These are phyloP conservation scores for rapeseed (Brassica napus) DNA, from an alignment of 345 rosid species.

Conservation along the genomic window Da-Ae NC_063444.1:6460501-6461000, in stretches of 20 bases:
- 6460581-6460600: slow-evolving; percentile 3
- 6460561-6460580: slow-evolving; percentile 9
- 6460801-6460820: background rate
- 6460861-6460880: slow-evolving; percentile 68
- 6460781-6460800: background rate
- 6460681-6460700: slow-evolving; percentile 81
- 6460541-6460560: background rate
- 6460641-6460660: slow-evolving; percentile 98
- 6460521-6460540: slow-evolving; percentile 3
- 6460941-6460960: slow-evolving; percentile 77
- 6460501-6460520: background rate
- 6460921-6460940: slow-evolving; percentile 74
- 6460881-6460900: slow-evolving; percentile 84
- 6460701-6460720: slow-evolving; percentile 77
- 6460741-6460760: slow-evolving; percentile 89
- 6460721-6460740: slow-evolving; percentile 91
- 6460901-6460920: slow-evolving; percentile 75
- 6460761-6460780: slow-evolving; percentile 19
- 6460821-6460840: background rate
- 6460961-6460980: slow-evolving; percentile 82
- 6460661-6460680: slow-evolving; percentile 99
- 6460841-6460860: slow-evolving; percentile 12
- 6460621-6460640: slow-evolving; percentile 61
- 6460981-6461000: slow-evolving; percentile 59
- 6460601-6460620: slow-evolving; percentile 11